Conservation (phyloP, 495 filamentous ascomycete genomes). For the Hypomontagnella submonticulosa region DNA sequence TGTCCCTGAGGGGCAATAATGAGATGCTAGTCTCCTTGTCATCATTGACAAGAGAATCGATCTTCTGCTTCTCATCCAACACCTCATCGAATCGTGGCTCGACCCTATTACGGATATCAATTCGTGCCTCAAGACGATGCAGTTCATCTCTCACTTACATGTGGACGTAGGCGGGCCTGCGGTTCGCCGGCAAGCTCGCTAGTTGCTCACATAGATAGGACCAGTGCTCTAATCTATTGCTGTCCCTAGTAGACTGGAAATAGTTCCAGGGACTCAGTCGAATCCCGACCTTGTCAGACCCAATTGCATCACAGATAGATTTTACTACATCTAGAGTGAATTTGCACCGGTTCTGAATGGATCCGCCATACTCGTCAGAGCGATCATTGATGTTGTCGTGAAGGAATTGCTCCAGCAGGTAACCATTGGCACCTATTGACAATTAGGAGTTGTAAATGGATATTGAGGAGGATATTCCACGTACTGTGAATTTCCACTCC, state of each 20-base stretch:
- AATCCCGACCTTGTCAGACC: slow-evolving; percentile 66
- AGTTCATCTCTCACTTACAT: slow-evolving; percentile 52
- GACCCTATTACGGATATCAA: slow-evolving; percentile 63
- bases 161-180: slow-evolving; percentile 53
- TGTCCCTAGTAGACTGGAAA: slow-evolving; percentile 69
- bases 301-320: slow-evolving; percentile 67
- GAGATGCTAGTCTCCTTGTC: slow-evolving; percentile 56
- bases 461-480: slow-evolving; percentile 69
- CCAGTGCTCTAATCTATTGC: slow-evolving; percentile 68
- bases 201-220: slow-evolving; percentile 60
- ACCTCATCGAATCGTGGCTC: slow-evolving; percentile 66
- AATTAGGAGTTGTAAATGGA: slow-evolving; percentile 49
- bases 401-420: slow-evolving; percentile 73
- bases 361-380: slow-evolving; percentile 70
- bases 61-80: slow-evolving; percentile 58
- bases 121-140: slow-evolving; percentile 52
- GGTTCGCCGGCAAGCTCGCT: slow-evolving; percentile 34
- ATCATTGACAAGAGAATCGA: slow-evolving; percentile 46
- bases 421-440: slow-evolving; percentile 68
- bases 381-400: slow-evolving; percentile 68
- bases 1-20: slow-evolving; percentile 61
- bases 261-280: slow-evolving; percentile 69
- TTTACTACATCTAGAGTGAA: slow-evolving; percentile 66
- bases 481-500: slow-evolving; percentile 77
- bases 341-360: slow-evolving; percentile 67